Evolutionary conservation across 805 yeast species (phyloP), one percentile per base, ranked within the genome.

Genomic region (Yamadazyma insecticola): DNA sequence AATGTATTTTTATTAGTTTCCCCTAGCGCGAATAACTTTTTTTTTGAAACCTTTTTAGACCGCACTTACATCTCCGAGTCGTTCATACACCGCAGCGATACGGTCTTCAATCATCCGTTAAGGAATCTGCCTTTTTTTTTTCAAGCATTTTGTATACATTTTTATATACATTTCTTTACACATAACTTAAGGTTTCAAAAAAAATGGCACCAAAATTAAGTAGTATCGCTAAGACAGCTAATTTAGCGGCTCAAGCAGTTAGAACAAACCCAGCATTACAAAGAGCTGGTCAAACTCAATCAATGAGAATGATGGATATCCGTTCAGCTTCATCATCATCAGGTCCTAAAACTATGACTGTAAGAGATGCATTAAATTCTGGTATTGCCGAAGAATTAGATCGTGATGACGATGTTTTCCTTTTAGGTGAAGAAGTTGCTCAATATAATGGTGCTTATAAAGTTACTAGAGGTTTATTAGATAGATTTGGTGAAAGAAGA

Each of bases 371-470:
- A 28, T 69, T 92, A 49, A 92, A 92, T 72, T 68, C 80, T 43
- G 98, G 96, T 18, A 72, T 92, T 63, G 95, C 95, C 36, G 99
- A 92, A 70, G 99, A 92, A 68, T 74, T 92, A 71, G 97, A 90
- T 70, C 76, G 90, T 48, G 97, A 92, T 59, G 92, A 87, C 46
- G 81, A 76, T 47, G 97, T 92, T 26, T 92, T 87, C 72, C 63
- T 92, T 49, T 84, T 92, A 76, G 99, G 99, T 64, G 99, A 92
- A 71, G 99, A 92, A 67, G 98, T 92, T 45, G 98, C 96, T 26
- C 97, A 90, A 64, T 92, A 92, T 70, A 89, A 92, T 59, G 99
- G 99, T 71, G 99, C 99, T 39, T 92, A 92, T 72, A 92, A 92
- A 72, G 82, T 92, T 43, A 83, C 97, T 43, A 81, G 95, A 57